Conservation (phyloP, 768 basidiomycete species). For the Tulasnella sp. region DNA sequence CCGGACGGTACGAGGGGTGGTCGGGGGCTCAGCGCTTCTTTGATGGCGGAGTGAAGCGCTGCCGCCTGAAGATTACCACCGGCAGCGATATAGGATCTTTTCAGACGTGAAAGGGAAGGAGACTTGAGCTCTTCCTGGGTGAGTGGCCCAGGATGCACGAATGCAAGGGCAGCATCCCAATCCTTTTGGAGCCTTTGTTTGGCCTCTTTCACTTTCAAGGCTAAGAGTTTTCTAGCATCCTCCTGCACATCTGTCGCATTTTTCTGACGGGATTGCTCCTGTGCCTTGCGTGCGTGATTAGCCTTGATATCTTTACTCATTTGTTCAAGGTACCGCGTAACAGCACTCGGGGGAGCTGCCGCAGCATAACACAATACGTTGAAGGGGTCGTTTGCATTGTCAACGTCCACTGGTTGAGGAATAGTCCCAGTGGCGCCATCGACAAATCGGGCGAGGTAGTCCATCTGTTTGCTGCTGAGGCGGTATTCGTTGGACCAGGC, state of each 20-base stretch:
- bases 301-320: background rate
- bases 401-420: background rate
- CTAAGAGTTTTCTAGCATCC: conserved; percentile 38
- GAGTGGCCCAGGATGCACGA: conserved; percentile 52
- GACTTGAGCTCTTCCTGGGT: conserved; percentile 16
- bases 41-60: conserved; percentile 23
- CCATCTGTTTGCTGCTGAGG: conserved; percentile 9
- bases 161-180: conserved; percentile 57
- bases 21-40: background rate
- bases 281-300: conserved; percentile 7
- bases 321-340: conserved; percentile 6
- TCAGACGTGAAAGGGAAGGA: background rate
- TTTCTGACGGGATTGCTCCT: conserved; percentile 33
- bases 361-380: conserved; percentile 22
- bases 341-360: conserved; percentile 11
- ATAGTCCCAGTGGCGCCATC: conserved; percentile 17
- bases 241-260: conserved; percentile 36
- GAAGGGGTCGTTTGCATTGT: conserved; percentile 7
- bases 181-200: conserved; percentile 55
- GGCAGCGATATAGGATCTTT: conserved; percentile 18
- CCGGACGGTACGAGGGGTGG: background rate
- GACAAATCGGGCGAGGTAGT: conserved; percentile 21
- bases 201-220: conserved; percentile 62
- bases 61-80: background rate
- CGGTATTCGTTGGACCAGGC: conserved; percentile 22